Evolutionary conservation across 2,329 filamentous ascomycete species (phyloP).

Genomic region (Cryphonectria japonica): DNA sequence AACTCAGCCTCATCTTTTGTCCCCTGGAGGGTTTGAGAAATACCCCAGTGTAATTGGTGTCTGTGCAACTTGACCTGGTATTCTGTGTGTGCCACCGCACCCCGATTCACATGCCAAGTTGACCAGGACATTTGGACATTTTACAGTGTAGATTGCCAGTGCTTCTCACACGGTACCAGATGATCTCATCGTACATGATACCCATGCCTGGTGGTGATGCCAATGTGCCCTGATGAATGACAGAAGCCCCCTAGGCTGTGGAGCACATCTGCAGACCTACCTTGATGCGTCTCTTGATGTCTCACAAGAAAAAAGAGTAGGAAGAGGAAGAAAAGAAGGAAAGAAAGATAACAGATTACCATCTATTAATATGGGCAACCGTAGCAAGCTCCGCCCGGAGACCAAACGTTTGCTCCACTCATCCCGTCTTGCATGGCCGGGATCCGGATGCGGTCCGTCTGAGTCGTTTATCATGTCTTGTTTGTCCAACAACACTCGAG

Average conservation of each 20-base stretch:
- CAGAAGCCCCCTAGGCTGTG: background rate
- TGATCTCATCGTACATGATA: conserved; percentile 1
- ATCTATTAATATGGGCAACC: background rate
- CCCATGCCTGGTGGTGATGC: background rate
- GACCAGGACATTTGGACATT: no score
- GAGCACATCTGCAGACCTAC: background rate
- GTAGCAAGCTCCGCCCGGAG: background rate
- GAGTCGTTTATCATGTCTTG: background rate
- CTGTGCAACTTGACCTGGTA: background rate
- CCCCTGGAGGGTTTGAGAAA: background rate
- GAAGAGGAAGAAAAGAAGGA: background rate
- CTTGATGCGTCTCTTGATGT: background rate
- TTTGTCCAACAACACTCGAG: background rate
- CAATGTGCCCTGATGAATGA: background rate
- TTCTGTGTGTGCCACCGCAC: background rate
- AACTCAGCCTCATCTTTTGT: background rate
- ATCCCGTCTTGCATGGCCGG: background rate
- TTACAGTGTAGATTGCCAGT: background rate
- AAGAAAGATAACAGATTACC: no score
- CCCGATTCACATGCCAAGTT: background rate
- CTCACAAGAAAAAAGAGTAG: background rate
- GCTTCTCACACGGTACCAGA: background rate
- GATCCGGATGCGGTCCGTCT: background rate
- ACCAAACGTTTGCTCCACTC: background rate
- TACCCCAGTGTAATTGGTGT: background rate